Evolutionary conservation across 2,329 filamentous ascomycete genomes (phyloP).

Genomic region (Claviceps sp.): DNA sequence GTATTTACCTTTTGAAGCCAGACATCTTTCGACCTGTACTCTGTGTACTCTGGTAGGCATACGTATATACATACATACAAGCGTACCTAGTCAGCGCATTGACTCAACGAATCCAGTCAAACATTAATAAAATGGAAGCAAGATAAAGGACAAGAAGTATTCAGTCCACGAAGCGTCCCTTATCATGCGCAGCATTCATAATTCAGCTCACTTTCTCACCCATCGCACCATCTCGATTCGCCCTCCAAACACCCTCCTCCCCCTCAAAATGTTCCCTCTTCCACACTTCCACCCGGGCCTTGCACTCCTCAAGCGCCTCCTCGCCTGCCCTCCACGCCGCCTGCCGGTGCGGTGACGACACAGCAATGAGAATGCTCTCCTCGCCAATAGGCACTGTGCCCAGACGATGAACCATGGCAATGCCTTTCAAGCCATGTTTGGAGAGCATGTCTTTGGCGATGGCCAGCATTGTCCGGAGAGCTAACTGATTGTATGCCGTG

Average conservation of each 20-base stretch:
- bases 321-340: constrained; percentile 82
- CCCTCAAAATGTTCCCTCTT: constrained; percentile 80
- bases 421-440: constrained; percentile 54
- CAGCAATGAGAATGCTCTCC: constrained; percentile 82
- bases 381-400: constrained; percentile 81
- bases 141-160: no score
- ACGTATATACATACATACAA: no score
- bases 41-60: no score
- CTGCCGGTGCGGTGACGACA: constrained; percentile 69
- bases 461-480: constrained; percentile 52
- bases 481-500: constrained; percentile 57
- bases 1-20: no score
- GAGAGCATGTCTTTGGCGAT: constrained; percentile 45
- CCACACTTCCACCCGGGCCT: constrained; percentile 86
- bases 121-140: no score
- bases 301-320: constrained; percentile 77
- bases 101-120: no score
- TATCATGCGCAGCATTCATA: no score
- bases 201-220: constrained; percentile 32
- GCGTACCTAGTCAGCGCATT: no score
- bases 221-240: constrained; percentile 61
- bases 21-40: no score
- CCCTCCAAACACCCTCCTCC: constrained; percentile 72
- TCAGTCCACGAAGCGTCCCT: no score
- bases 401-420: constrained; percentile 74